Evolutionary conservation across 805 yeast species (phyloP).

Genomic region (Candida koratica): DNA sequence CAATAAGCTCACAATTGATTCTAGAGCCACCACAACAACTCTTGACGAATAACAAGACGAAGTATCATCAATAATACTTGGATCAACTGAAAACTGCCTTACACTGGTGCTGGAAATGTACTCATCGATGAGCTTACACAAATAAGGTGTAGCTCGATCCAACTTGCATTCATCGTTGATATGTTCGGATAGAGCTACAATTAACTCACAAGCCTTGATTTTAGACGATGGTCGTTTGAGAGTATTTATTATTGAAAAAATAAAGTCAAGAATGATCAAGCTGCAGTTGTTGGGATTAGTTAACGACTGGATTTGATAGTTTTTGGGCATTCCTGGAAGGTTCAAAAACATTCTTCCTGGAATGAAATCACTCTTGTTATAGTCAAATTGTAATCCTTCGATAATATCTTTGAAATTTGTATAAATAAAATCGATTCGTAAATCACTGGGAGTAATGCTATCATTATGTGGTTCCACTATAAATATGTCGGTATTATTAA

Average conservation of each 20-base stretch:
- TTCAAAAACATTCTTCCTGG: conserved; percentile 29
- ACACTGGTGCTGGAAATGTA: conserved; percentile 20
- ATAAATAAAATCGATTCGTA: conserved; percentile 58
- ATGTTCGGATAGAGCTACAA: conserved; percentile 71
- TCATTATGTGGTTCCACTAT: conserved; percentile 13
- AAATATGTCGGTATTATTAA: conserved; percentile 24
- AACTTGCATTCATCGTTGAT: conserved; percentile 79
- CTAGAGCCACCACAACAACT: conserved; percentile 65
- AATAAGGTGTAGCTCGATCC: conserved; percentile 80
- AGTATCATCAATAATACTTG: not conserved
- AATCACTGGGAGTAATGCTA: conserved; percentile 29
- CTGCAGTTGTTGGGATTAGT: conserved; percentile 36
- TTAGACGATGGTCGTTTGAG: conserved; percentile 58
- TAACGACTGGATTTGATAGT: conserved; percentile 41
- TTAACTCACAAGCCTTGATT: conserved; percentile 68
- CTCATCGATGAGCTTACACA: conserved; percentile 71
- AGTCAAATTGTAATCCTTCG: conserved; percentile 22
- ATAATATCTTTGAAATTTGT: conserved; percentile 49
- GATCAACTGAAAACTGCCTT: conserved; percentile 3
- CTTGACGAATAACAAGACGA: conserved; percentile 34
- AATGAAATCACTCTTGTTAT: conserved; percentile 8
- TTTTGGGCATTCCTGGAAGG: conserved; percentile 47
- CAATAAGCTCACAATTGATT: conserved; percentile 64
- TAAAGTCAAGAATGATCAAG: conserved; percentile 52
- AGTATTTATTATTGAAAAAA: conserved; percentile 58